Evolutionary conservation across 306 rosid genomes (phyloP), one percentile per base, ranked within the genome.

Genomic region (Ormosia emarginata): DNA sequence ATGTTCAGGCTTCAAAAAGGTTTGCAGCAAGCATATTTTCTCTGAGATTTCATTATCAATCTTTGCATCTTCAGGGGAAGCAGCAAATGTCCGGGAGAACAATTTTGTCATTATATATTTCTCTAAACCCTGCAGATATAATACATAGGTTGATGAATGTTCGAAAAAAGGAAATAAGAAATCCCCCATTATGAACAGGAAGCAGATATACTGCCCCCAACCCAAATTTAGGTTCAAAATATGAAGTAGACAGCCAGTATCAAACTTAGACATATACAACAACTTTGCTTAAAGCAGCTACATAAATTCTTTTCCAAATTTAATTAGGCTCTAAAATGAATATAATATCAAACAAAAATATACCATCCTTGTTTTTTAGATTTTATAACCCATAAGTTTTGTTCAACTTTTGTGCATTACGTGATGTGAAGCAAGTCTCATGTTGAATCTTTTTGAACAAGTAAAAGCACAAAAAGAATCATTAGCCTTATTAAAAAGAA

Each of bases 21-120:
- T 80, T 81, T 82, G 86, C 83, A 86, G 36, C 81, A 74, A 36
- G 69, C 77, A 43, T 63, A 84, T 77, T 66, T 90, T 86, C 77
- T 70, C 80, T 0, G 83, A 84, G 69, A 77, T 67, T 80, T 82
- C 83, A 68, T 74, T 83, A 80, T 86, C 91, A 18, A 58, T 72
- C 80, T 68, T 79, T 14, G 61, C 36, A 81, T 87, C 92, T 72
- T 89, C 88, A 0, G 85, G 82, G 52, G 66, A 82, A 71, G 88
- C 84, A 70, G 84, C 65, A 29, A 81, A 85, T 46, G 91, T 85
- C 72, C 87, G 78, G 30, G 88, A 74, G 82, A 88, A 85, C 83
- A 79, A 66, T 69, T 85, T 89, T 41, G 91, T 87, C 93, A 87
- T 87, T 59, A 89, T 82, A 81, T 89, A 89, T 79, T 87, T 87